Percentiles rank a stretch among this genome's conserved stretches.
phyloP scores from a whole-genome alignment of 805 yeast genomes.

The Candida coquimbonensis region DNA sequence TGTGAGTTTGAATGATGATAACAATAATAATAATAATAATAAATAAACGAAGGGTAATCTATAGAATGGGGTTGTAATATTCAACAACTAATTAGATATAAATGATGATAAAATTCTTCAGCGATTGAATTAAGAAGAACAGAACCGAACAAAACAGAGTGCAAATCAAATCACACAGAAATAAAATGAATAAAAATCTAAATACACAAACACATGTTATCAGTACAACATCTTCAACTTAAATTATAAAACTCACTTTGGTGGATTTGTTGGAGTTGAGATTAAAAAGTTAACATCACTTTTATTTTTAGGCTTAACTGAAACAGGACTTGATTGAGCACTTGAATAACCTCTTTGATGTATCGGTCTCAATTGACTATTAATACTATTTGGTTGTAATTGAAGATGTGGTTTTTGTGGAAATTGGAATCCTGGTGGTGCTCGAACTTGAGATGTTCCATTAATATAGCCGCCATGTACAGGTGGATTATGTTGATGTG shows the following conservation, averaged over 20 bases:
- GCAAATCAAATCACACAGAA: too few species aligned
- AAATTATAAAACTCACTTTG: constrained; percentile 6
- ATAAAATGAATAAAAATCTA: too few species aligned
- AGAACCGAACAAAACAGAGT: too few species aligned
- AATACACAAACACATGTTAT: too few species aligned
- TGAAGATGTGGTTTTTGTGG: constrained; percentile 1
- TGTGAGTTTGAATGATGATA: neutral
- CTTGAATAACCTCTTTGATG: neutral
- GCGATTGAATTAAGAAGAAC: too few species aligned
- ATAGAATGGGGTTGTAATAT: too few species aligned
- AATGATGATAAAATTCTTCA: too few species aligned
- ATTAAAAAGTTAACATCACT: constrained; percentile 22
- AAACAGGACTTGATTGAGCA: constrained; percentile 1
- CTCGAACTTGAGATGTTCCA: too few species aligned
- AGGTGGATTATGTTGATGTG: neutral
- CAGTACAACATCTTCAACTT: too few species aligned
- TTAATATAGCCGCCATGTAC: neutral
- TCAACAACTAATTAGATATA: too few species aligned
- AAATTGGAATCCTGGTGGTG: constrained; percentile 2
- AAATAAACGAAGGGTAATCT: neutral
- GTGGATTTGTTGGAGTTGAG: constrained; percentile 23
- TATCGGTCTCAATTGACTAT: neutral
- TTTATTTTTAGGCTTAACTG: constrained; percentile 8
- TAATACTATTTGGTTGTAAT: neutral
- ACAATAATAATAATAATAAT: neutral